phyloP scores from a whole-genome alignment of 805 yeast species.

The Ogataea methylovora region DNA sequence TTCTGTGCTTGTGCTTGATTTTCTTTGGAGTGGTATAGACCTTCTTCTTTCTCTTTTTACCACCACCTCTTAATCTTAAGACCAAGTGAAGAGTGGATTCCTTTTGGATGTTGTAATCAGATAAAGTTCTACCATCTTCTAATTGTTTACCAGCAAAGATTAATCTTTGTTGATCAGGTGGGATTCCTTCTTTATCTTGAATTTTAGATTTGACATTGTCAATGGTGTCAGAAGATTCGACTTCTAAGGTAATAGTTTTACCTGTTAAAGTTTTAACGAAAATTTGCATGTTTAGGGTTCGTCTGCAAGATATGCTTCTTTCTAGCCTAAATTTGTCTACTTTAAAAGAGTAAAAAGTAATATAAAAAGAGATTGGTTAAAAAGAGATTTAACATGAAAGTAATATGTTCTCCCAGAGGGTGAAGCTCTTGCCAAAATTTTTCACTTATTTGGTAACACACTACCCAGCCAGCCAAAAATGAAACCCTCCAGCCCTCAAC shows the following conservation, averaged over 20 bases:
- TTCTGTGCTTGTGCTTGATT: slow-evolving; percentile 99
- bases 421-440: no score
- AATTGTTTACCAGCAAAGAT: slow-evolving; percentile 99
- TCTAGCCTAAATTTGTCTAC: slow-evolving; percentile 19
- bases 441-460: no score
- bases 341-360: background rate
- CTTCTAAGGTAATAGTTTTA: slow-evolving; percentile 96
- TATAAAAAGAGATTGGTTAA: no score
- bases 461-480: no score
- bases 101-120: slow-evolving; percentile 99
- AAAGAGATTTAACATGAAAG: no score
- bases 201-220: slow-evolving; percentile 98
- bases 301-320: slow-evolving; percentile 33
- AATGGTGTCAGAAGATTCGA: slow-evolving; percentile 97
- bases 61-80: slow-evolving; percentile 94
- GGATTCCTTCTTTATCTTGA: slow-evolving; percentile 99
- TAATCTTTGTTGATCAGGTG: slow-evolving; percentile 99
- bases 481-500: no score
- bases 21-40: slow-evolving; percentile 99
- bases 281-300: slow-evolving; percentile 43
- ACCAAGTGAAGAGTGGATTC: slow-evolving; percentile 97
- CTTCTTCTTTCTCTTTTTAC: slow-evolving; percentile 99
- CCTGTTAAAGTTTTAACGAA: slow-evolving; percentile 84
- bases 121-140: slow-evolving; percentile 97
- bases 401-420: no score